Evolutionary conservation across 139 green algal species (phyloP).

Genomic region (Spirogloea muscicola): DNA sequence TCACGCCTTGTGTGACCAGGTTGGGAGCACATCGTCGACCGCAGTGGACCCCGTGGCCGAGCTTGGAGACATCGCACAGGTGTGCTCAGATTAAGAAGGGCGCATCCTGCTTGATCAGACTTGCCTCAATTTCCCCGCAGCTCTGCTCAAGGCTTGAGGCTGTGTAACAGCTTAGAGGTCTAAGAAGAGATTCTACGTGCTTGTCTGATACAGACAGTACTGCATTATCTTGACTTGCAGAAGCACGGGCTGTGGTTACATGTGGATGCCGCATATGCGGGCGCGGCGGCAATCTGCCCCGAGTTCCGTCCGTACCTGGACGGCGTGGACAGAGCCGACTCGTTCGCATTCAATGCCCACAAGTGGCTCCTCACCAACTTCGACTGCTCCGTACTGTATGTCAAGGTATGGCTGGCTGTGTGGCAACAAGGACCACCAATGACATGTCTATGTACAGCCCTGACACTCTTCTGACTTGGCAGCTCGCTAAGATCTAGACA

Average conservation of each 20-base stretch:
- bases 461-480: background rate
- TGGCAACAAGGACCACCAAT: background rate
- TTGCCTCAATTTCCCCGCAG: no score
- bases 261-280: conserved; percentile 80
- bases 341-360: conserved; percentile 73
- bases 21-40: conserved; percentile 72
- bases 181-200: no score
- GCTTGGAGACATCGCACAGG: conserved; percentile 46
- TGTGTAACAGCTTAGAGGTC: no score
- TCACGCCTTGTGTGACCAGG: conserved; percentile 21
- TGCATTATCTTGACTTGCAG: conserved; percentile 44
- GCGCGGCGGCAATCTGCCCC: conserved; percentile 58
- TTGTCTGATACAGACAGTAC: no score
- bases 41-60: conserved; percentile 63
- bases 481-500: background rate
- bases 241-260: conserved; percentile 62
- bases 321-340: conserved; percentile 59
- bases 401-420: conserved; percentile 46
- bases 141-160: no score
- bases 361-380: conserved; percentile 77
- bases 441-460: background rate
- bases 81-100: background rate
- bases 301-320: conserved; percentile 62
- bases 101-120: no score
- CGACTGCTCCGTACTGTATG: conserved; percentile 75